These are phyloP conservation scores for Citrus medica DNA, from an alignment of 345 rosid genomes.

Conservation along the genomic window DNA sequence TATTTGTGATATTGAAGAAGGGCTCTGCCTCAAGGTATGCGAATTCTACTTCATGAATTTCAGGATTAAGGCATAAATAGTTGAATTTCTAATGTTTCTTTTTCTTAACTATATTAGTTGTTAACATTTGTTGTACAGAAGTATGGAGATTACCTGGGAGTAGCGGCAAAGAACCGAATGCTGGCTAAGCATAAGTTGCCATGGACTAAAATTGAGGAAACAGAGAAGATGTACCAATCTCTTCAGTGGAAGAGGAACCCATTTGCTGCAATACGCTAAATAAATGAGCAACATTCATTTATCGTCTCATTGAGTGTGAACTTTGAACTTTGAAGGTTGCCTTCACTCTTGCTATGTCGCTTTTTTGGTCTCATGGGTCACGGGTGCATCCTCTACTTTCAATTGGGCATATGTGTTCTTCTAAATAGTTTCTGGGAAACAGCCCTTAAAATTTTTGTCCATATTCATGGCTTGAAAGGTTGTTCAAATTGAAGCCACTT, in stretches of 20 bases:
- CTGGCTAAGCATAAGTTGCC: slow-evolving; percentile 66
- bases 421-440: slow-evolving; percentile 1
- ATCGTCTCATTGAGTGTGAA: no score
- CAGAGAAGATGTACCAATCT: slow-evolving; percentile 27
- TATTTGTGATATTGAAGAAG: slow-evolving; percentile 54
- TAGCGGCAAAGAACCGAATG: slow-evolving; percentile 46
- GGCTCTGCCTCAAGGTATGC: slow-evolving; percentile 63
- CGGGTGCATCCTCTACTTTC: background rate
- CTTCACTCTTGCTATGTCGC: background rate
- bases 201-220: slow-evolving; percentile 42
- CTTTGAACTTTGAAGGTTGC: background rate
- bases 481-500: slow-evolving; percentile 10
- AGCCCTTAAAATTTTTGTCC: slow-evolving; percentile 9
- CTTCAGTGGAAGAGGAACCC: slow-evolving; percentile 57
- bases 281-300: background rate
- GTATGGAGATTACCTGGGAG: slow-evolving; percentile 46
- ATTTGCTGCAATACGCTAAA: slow-evolving; percentile 39
- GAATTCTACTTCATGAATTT: background rate
- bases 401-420: background rate
- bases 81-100: background rate
- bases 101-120: background rate
- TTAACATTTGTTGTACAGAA: slow-evolving; percentile 24
- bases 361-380: background rate
- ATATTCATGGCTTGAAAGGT: slow-evolving; percentile 1
- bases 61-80: background rate